Conservation (phyloP, 768 basidiomycete species). For the Cytidiella melzeri region DNA sequence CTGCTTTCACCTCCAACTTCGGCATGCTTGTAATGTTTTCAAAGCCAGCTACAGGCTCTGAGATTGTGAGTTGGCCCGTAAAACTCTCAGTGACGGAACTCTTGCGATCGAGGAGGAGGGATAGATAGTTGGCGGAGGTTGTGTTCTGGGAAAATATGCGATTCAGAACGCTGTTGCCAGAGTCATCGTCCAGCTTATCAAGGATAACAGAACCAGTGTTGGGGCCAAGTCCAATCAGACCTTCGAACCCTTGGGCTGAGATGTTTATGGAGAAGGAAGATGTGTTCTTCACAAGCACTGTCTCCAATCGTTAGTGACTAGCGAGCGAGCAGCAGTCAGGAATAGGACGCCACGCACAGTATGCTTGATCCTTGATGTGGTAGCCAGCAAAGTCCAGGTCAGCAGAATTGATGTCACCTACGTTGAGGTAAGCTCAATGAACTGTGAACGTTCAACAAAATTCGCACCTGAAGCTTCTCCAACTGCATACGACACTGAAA, state of each 20-base stretch:
- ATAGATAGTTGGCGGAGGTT: slow-evolving; percentile 56
- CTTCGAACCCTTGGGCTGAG: slow-evolving; percentile 55
- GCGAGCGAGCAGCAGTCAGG: neutral
- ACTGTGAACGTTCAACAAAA: neutral
- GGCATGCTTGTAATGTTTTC: slow-evolving; percentile 57
- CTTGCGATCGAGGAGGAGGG: slow-evolving; percentile 58
- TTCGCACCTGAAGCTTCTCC: slow-evolving; percentile 58
- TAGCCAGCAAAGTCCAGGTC: slow-evolving; percentile 49
- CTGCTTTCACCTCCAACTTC: slow-evolving; percentile 58
- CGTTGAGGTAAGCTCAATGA: neutral
- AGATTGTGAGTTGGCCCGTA: slow-evolving; percentile 65
- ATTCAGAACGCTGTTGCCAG: slow-evolving; percentile 56
- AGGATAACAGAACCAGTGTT: slow-evolving; percentile 62
- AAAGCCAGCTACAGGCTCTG: slow-evolving; percentile 56
- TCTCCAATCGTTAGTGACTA: neutral
- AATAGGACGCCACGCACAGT: slow-evolving; percentile 8
- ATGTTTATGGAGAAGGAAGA: slow-evolving; percentile 60
- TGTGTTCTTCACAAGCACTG: slow-evolving; percentile 61
- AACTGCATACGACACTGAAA: slow-evolving; percentile 62
- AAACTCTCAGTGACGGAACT: slow-evolving; percentile 44
- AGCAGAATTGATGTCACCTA: slow-evolving; percentile 53
- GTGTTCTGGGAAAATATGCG: slow-evolving; percentile 58
- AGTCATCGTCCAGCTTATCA: slow-evolving; percentile 41
- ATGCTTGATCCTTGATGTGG: slow-evolving; percentile 48
- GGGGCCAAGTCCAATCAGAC: slow-evolving; percentile 75